phyloP scores from a whole-genome alignment of 192 early-diverging fungal species.

The Podila epigama region DNA sequence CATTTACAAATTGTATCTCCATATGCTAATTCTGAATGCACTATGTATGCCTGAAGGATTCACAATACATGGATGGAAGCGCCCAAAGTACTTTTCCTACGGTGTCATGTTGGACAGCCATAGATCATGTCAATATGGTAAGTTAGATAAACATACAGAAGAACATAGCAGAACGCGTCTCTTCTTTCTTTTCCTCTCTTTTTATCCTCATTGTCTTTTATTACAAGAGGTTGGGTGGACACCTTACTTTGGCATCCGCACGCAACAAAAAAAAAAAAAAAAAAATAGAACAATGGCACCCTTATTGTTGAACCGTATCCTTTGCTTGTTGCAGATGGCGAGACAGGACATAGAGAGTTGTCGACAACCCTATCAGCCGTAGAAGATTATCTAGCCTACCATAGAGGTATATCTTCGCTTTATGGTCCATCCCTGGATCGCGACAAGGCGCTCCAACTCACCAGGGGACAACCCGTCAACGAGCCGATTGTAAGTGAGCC shows the following conservation, averaged over 20 bases:
- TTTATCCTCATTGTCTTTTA: too few relatives aligned
- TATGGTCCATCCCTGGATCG: not conserved
- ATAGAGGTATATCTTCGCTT: slow-evolving; percentile 1
- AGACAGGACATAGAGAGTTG: not conserved
- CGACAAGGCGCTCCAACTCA: not conserved
- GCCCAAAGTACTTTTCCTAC: slow-evolving; percentile 12
- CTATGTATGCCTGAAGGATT: slow-evolving; percentile 19
- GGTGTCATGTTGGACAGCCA: slow-evolving; percentile 37
- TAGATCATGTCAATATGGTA: slow-evolving; percentile 41
- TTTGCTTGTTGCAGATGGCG: not conserved
- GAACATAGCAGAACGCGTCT: too few relatives aligned
- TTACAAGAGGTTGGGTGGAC: too few relatives aligned
- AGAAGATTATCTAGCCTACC: slow-evolving; percentile 9
- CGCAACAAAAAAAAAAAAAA: too few relatives aligned
- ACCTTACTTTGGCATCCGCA: too few relatives aligned
- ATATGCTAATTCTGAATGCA: not conserved
- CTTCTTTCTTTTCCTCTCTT: too few relatives aligned
- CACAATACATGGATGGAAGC: slow-evolving; percentile 30
- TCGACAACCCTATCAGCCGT: not conserved
- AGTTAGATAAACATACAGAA: not conserved
- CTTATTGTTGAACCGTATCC: slow-evolving; percentile 40
- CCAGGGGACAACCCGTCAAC: not conserved
- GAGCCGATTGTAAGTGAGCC: not conserved
- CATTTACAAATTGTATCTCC: not conserved
- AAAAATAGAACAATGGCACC: slow-evolving; percentile 13